Conservation (phyloP, 306 rosid species). For the Trifolium subterraneum region DNA sequence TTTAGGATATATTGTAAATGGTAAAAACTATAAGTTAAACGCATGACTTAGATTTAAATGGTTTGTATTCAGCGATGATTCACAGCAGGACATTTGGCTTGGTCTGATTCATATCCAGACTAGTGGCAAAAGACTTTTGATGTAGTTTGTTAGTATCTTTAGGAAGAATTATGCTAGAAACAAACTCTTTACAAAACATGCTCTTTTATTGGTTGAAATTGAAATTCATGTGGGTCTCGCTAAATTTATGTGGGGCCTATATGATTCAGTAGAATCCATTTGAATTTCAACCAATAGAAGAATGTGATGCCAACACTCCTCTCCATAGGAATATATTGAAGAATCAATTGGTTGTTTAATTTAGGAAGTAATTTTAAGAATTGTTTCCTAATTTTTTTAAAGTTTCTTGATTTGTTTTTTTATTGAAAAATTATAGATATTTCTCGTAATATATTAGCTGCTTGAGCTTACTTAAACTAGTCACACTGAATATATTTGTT, state of each 20-base stretch:
- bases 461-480: neutral
- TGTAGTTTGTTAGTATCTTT: neutral
- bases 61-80: neutral
- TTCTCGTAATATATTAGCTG: slow-evolving; percentile 3
- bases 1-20: neutral
- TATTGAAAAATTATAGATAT: neutral
- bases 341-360: slow-evolving; percentile 2
- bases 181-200: neutral
- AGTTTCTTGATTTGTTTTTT: neutral
- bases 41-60: neutral
- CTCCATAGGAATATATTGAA: neutral
- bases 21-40: slow-evolving; percentile 1
- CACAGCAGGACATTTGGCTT: neutral
- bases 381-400: neutral
- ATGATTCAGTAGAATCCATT: neutral
- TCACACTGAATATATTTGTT: neutral
- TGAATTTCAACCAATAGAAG: neutral
- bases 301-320: neutral
- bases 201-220: neutral
- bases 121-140: neutral
- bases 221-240: neutral
- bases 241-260: neutral
- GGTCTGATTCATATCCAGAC: neutral
- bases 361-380: slow-evolving; percentile 6
- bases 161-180: neutral